Conservation (phyloP, 2,329 filamentous ascomycete genomes). For the Alternaria tenuissima region DNA sequence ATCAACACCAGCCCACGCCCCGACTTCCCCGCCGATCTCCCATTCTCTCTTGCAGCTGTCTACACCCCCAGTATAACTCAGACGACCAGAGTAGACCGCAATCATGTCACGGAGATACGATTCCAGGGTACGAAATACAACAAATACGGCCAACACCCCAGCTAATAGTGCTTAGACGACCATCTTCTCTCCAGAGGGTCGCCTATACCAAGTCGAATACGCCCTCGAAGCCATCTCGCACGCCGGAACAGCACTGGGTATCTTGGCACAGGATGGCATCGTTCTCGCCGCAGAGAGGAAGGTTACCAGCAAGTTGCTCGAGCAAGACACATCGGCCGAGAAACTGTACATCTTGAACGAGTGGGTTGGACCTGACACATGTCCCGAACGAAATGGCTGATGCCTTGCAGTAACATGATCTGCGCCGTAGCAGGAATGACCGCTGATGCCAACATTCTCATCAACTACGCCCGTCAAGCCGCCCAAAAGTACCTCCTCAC, state of each 20-base stretch:
- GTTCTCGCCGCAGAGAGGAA: conserved; percentile 98
- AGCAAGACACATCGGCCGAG: conserved; percentile 99
- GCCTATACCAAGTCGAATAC: conserved; percentile 99
- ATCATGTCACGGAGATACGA: conserved; percentile 97
- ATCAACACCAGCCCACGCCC: conserved; percentile 38
- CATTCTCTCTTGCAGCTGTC: conserved; percentile 23
- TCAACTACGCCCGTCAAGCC: conserved; percentile 98
- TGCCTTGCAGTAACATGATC: conserved; percentile 88
- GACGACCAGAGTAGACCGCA: conserved; percentile 18
- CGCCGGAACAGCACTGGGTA: conserved; percentile 94
- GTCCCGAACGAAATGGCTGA: conserved; percentile 8
- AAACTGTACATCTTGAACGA: conserved; percentile 99
- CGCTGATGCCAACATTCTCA: conserved; percentile 98
- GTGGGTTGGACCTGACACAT: conserved; percentile 62
- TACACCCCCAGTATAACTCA: conserved; percentile 9
- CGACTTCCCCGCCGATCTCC: conserved; percentile 32
- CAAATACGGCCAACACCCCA: conserved; percentile 10
- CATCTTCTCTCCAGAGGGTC: conserved; percentile 99
- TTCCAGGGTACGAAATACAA: conserved; percentile 75
- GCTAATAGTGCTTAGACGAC: conserved; percentile 73
- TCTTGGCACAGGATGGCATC: conserved; percentile 97
- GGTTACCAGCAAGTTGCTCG: conserved; percentile 97
- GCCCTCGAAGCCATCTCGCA: conserved; percentile 98
- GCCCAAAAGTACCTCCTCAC: conserved; percentile 97
- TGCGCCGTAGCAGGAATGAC: conserved; percentile 99